A percentile compares a stretch with the other conserved stretches of the same genome.
Conservation (phyloP, 139 green algal genomes). For the Tetratostichococcus sp. region DNA sequence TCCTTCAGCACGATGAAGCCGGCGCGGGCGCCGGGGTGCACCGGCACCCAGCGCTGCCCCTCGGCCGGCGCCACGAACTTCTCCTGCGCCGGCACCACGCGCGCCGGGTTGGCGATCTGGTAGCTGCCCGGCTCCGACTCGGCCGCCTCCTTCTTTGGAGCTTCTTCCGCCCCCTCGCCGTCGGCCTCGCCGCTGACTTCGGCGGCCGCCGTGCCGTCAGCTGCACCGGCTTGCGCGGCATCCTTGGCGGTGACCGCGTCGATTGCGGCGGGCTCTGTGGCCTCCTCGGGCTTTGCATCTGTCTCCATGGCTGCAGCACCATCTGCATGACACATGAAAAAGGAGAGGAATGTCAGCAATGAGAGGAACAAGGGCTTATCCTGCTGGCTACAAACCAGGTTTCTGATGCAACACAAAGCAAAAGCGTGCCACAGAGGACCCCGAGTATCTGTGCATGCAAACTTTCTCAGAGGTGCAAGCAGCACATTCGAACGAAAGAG, state of each 20-base stretch:
- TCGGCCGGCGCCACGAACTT: conserved; percentile 17
- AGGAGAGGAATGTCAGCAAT: too few species aligned
- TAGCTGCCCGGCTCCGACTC: conserved; percentile 64
- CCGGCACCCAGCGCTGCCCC: conserved; percentile 28
- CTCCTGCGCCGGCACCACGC: conserved; percentile 70
- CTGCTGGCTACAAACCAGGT: too few species aligned
- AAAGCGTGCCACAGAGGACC: too few species aligned
- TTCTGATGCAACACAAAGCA: too few species aligned
- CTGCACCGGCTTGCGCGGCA: too few species aligned
- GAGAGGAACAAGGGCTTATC: too few species aligned
- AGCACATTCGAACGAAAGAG: neutral
- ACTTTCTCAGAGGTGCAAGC: neutral
- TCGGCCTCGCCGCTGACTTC: neutral
- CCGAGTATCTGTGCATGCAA: too few species aligned
- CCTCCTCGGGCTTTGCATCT: conserved; percentile 1
- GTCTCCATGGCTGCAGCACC: conserved; percentile 28
- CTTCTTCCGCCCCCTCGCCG: conserved; percentile 5
- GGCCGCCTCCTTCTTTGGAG: conserved; percentile 26
- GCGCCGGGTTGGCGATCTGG: conserved; percentile 73
- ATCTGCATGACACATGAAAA: neutral
- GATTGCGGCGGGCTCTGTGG: too few species aligned
- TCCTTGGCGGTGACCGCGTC: too few species aligned
- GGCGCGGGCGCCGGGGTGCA: conserved; percentile 19
- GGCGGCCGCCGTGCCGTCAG: conserved; percentile 10
- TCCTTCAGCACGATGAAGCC: conserved; percentile 71